Conservation (phyloP, 441 rosid species). For the Jatropha multifida region DNA sequence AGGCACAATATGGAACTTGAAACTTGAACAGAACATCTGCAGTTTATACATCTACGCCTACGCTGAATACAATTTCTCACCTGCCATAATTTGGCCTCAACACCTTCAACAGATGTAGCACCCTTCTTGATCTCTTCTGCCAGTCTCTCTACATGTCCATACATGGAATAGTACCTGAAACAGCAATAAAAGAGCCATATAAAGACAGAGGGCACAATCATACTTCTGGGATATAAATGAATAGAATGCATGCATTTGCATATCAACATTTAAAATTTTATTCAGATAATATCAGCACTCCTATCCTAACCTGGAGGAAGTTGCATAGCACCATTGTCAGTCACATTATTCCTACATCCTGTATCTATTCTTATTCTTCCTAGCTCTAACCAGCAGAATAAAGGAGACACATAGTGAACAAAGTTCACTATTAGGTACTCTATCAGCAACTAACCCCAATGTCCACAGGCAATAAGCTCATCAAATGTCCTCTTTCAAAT, state of each 20-base stretch:
- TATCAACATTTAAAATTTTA: not conserved
- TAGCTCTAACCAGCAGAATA: not conserved
- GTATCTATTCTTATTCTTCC: not conserved
- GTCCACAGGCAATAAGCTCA: not conserved
- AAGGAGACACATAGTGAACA: not conserved
- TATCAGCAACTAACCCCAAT: not conserved
- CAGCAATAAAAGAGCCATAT: constrained; percentile 10
- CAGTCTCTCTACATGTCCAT: constrained; percentile 88
- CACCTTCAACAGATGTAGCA: constrained; percentile 92
- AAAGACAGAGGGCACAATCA: not conserved
- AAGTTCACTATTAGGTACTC: not conserved
- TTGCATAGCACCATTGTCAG: not conserved
- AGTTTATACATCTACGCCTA: not conserved
- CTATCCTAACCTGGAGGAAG: not conserved
- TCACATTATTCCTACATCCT: not conserved
- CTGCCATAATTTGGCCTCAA: constrained; percentile 96
- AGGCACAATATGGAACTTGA: not conserved
- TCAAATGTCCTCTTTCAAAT: not conserved
- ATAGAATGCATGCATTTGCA: not conserved
- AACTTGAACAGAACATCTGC: not conserved
- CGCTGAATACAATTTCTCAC: constrained; percentile 31
- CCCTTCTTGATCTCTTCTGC: constrained; percentile 94
- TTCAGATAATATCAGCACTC: not conserved
- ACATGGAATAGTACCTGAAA: constrained; percentile 92
- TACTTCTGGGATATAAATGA: not conserved